Evolutionary conservation across 495 filamentous ascomycete genomes (phyloP).

Genomic region (Daldinia decipiens): DNA sequence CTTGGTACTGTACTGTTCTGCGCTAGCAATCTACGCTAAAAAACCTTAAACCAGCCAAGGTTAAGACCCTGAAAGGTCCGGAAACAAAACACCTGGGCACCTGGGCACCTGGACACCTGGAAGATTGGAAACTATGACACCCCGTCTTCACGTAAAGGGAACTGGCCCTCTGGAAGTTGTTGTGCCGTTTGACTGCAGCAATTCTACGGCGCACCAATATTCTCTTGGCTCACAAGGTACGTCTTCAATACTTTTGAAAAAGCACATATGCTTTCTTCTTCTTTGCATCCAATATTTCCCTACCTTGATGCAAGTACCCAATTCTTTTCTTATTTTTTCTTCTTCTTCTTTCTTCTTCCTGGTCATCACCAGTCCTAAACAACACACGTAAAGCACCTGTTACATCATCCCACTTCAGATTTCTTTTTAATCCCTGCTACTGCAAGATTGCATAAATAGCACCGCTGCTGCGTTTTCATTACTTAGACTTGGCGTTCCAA

Average conservation of each 20-base stretch:
- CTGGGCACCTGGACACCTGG: too few relatives aligned
- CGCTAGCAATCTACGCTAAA: constrained; percentile 38
- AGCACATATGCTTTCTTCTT: not conserved
- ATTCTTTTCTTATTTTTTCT: not conserved
- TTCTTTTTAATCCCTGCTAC: constrained; percentile 16
- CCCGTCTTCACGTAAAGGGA: constrained; percentile 46
- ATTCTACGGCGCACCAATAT: constrained; percentile 32
- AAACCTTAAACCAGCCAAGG: constrained; percentile 45
- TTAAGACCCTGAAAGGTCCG: constrained; percentile 39
- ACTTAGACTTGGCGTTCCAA: constrained; percentile 3
- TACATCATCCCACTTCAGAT: constrained; percentile 23
- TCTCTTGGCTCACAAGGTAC: constrained; percentile 23
- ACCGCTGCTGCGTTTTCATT: constrained; percentile 10
- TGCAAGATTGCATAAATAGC: constrained; percentile 24
- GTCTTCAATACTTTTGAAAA: constrained; percentile 7
- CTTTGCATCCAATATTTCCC: not conserved
- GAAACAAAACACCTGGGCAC: too few relatives aligned
- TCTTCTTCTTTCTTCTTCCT: not conserved
- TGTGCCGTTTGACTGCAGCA: constrained; percentile 35
- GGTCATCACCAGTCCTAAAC: constrained; percentile 4
- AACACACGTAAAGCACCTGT: constrained; percentile 11
- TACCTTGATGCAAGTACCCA: not conserved
- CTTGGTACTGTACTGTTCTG: constrained; percentile 16
- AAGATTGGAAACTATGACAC: constrained; percentile 40
- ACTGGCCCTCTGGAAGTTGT: constrained; percentile 41